Evolutionary conservation across 2,329 filamentous ascomycete species (phyloP).

Genomic region (Niveomyces coronatus): DNA sequence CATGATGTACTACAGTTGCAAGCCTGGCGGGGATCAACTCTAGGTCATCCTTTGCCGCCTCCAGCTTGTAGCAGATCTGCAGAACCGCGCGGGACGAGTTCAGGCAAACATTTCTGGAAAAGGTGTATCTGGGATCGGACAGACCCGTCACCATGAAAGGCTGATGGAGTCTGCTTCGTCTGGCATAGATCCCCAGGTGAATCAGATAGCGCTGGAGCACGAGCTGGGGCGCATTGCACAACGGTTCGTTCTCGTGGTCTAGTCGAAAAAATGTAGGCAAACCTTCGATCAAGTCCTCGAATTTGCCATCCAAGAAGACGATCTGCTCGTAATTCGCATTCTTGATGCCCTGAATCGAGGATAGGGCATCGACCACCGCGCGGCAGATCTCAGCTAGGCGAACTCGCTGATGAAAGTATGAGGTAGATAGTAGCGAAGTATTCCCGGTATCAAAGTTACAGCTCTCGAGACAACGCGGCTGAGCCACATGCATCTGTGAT

Average conservation of each 20-base stretch:
- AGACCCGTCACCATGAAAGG: constrained; percentile 9
- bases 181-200: constrained; percentile 10
- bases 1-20: constrained; percentile 3
- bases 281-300: constrained; percentile 4
- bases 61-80: constrained; percentile 9
- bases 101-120: constrained; percentile 9
- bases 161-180: constrained; percentile 12
- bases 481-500: constrained; percentile 1
- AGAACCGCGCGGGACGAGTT: constrained; percentile 8
- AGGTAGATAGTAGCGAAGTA: not conserved
- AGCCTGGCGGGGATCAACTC: constrained; percentile 7
- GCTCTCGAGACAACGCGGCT: not conserved
- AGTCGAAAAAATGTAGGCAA: constrained; percentile 9
- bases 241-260: not conserved
- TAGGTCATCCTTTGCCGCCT: constrained; percentile 3
- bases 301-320: constrained; percentile 9
- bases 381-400: constrained; percentile 10
- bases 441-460: not conserved
- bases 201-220: constrained; percentile 8
- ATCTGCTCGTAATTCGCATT: constrained; percentile 8
- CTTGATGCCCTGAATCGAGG: not conserved
- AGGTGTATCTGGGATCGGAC: constrained; percentile 6
- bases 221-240: constrained; percentile 4
- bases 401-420: constrained; percentile 7
- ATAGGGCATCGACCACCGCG: constrained; percentile 10